Evolutionary conservation across 352 stramenopile genomes (phyloP), one percentile per base, ranked within the genome.

Genomic region (Phytophthora melonis): DNA sequence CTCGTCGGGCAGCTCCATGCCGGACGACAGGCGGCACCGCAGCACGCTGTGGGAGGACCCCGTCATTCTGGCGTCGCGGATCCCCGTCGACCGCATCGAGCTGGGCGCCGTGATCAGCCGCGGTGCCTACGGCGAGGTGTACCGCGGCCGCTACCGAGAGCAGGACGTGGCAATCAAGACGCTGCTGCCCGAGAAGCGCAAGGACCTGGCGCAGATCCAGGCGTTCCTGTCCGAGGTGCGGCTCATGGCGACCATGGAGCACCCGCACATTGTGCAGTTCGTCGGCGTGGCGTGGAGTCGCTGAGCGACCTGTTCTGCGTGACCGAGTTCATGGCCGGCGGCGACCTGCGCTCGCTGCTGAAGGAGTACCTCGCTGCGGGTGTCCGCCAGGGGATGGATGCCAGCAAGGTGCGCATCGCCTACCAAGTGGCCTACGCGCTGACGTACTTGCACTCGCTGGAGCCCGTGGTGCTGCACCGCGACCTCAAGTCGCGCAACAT

Each of bases 401-500:
- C 60, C 13, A 55, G 43, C 50, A 82, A 83, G 54, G 49, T 76
- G 16, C 58, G 65, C 11, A 80, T 83, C 27, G 64, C 72, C 1
- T 56, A 74, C 27, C 60, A 80, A n/a, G 60, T 80, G 5, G 66
- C 68, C 1, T 34, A 75, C 34, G 76, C 61, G 5, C 62, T 83
- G 18, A 72, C 72, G 6, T 80, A 75, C 30, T 55, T 75, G 56
- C 68, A 75, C 50, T 70, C 68, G 16, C 30, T 75, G 23, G 56
- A 60, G 45, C 66, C 68, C 11, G 50, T 72, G 5, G 70, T 77
- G 34, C 41, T 77, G 30, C 82, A 90, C 65, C 80, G 82, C 25
- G 82, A 88, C 63, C 80, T 90, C 70, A 90, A 90, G 65, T 86
- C 76, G 5, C 78, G 82, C 59, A 90, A 90, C 66, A 82, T 90